A percentile compares a stretch with the other conserved stretches of the same genome.
These are phyloP conservation scores for Aspergillus pseudoviridinutans DNA, from an alignment of 2,329 filamentous ascomycete genomes.

Conservation along the genomic window DNA sequence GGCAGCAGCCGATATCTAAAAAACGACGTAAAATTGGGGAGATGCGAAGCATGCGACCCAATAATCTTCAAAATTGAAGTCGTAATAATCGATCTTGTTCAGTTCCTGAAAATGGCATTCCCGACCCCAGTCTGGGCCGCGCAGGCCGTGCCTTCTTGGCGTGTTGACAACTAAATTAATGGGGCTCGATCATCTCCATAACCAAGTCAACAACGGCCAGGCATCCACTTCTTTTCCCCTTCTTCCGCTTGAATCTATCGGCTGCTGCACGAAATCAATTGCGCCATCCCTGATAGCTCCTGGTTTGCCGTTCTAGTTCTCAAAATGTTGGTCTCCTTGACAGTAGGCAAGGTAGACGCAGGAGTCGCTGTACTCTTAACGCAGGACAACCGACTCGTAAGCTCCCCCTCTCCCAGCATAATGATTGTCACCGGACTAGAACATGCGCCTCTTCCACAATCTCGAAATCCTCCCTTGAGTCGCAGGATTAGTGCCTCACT, in stretches of 20 bases:
- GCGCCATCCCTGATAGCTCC: background rate
- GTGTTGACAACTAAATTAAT: background rate
- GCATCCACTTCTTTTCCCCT: background rate
- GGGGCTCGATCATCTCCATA: background rate
- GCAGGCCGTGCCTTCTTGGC: background rate
- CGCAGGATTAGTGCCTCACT: background rate
- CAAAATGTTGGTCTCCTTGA: slow-evolving; percentile 91
- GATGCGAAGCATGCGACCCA: background rate
- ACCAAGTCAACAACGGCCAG: background rate
- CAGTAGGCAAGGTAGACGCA: slow-evolving; percentile 98
- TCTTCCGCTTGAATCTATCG: background rate
- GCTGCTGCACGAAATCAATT: background rate
- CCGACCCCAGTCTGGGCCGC: background rate
- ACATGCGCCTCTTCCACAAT: background rate
- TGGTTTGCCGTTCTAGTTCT: background rate
- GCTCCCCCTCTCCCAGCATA: slow-evolving; percentile 29
- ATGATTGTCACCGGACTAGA: background rate
- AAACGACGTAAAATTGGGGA: background rate
- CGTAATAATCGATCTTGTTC: background rate
- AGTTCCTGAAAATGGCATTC: background rate
- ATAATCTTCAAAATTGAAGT: background rate
- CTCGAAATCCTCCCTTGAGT: background rate
- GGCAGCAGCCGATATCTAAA: background rate
- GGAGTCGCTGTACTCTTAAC: slow-evolving; percentile 96
- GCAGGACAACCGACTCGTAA: slow-evolving; percentile 91